Percentiles rank a stretch among this genome's conserved stretches.
Conservation (phyloP, 2,329 filamentous ascomycete species). For the Sporothrix dimorphospora region DNA sequence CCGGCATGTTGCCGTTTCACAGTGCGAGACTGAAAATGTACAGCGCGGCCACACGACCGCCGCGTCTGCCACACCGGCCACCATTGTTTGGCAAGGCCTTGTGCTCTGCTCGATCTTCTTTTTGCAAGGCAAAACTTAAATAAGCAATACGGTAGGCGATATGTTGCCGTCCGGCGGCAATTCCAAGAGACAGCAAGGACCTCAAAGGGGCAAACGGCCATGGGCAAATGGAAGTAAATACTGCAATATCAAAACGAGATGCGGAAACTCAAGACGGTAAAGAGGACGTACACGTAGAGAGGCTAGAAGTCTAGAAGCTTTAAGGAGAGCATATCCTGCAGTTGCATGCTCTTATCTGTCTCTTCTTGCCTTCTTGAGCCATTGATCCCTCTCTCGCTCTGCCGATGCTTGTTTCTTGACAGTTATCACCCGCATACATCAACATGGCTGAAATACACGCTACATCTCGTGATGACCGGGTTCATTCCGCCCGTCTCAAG, state of each 20-base stretch:
- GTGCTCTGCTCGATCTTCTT: not conserved
- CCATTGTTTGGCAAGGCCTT: not conserved
- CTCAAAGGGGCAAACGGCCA: not conserved
- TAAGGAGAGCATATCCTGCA: not conserved
- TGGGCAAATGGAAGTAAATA: not conserved
- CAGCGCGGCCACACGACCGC: too few relatives aligned
- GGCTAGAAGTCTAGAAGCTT: not conserved
- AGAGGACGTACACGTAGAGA: not conserved
- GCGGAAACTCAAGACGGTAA: not conserved
- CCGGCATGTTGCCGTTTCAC: not conserved
- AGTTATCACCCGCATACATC: not conserved
- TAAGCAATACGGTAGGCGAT: not conserved
- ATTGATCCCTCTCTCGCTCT: too few relatives aligned
- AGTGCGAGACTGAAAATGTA: too few relatives aligned
- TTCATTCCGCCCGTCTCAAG: constrained; percentile 20
- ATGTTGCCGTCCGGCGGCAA: constrained; percentile 4
- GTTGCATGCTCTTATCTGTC: too few relatives aligned
- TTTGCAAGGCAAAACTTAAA: too few relatives aligned
- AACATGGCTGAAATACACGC: constrained; percentile 3
- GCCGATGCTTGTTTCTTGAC: not conserved
- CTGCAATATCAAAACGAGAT: not conserved
- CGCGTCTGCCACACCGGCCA: too few relatives aligned
- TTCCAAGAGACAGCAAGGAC: not conserved
- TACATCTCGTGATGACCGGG: not conserved
- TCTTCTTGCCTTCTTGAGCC: too few relatives aligned